Base-by-base conservation (phyloP, 768 basidiomycete genomes). In the Kwoniella bestiolae region DNA sequence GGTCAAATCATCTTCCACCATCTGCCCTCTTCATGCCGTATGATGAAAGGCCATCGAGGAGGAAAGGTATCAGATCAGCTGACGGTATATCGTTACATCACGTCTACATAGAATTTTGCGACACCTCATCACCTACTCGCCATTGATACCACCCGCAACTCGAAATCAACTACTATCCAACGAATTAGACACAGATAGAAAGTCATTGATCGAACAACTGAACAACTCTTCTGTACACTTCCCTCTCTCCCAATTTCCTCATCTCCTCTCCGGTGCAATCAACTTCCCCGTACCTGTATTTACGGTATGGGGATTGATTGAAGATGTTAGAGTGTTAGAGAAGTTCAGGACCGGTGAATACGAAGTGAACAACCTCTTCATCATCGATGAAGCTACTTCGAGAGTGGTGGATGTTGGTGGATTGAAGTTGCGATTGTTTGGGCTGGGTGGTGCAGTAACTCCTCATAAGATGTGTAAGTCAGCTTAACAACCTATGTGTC, bases 241-340 rank as follows among this genome's bases (percentile, higher is more conserved):
- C 90, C 71, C 75, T 3, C 87, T 98, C 56, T 94, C 92, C 52
- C 95, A 98, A 80, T 97, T 98, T 78, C 94, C 94, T 4, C 86
- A 91, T 26, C 87, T 99, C 3, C 87, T 95, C 62, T 87, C 90
- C 3, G 93, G 93, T 50, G 90, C 93, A 69, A 86, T 99, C 83
- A 92, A 91, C 78, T 88, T 99, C 60, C 86, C 89, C 59, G 87
- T 97, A 8, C 96, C 96, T 47, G 92, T 98, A 12, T 99, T 90
- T 83, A 93, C 94, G 58, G 92, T 97, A 38, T 95, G 91, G 88
- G 96, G 96, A 28, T 92, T 95, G 25, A 96, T 95, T 76, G 96
- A 99, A 82, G 96, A 99, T 77, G 92, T 99, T 41, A 73, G 87
- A 56, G 86, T 99, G 46, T 84, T 98, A 69, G 96, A 98, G 84